phyloP scores from a whole-genome alignment of 441 rosid genomes.

The Eutrema salsugineum region DNA sequence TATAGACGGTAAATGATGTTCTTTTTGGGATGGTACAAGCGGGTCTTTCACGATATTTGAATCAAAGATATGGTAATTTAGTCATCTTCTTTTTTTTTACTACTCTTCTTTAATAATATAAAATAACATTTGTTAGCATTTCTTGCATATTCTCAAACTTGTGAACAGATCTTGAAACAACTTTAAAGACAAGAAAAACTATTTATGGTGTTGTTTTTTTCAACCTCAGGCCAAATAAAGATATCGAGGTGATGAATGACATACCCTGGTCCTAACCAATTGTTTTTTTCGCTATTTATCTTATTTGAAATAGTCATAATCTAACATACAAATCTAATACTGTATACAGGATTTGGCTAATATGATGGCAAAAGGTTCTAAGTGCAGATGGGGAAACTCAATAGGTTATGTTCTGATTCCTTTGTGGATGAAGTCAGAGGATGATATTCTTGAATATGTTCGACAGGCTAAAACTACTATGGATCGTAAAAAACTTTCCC shows the following conservation, averaged over 20 bases:
- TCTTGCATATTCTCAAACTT: background rate
- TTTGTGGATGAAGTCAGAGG: slow-evolving; percentile 33
- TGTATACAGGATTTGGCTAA: slow-evolving; percentile 54
- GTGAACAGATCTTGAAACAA: slow-evolving; percentile 19
- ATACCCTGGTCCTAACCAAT: background rate
- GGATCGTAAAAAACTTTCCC: slow-evolving; percentile 65
- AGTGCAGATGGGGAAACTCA: slow-evolving; percentile 62
- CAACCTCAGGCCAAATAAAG: slow-evolving; percentile 51
- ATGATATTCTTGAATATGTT: slow-evolving; percentile 50
- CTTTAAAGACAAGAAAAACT: slow-evolving; percentile 10
- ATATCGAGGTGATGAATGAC: slow-evolving; percentile 53
- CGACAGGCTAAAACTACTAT: slow-evolving; percentile 48
- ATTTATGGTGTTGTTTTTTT: slow-evolving; percentile 51
- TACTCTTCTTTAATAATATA: background rate
- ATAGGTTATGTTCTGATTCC: slow-evolving; percentile 66
- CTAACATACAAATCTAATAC: background rate
- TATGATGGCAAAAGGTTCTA: slow-evolving; percentile 53
- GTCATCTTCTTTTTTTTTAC: too few species aligned
- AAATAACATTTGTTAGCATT: background rate
- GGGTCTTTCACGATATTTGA: slow-evolving; percentile 53
- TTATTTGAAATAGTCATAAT: background rate
- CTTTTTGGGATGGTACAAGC: slow-evolving; percentile 63
- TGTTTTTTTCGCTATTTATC: background rate
- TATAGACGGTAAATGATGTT: slow-evolving; percentile 69
- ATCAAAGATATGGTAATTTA: slow-evolving; percentile 40